Conservation (phyloP, 2,329 filamentous ascomycete genomes). For the Aureobasidium sp. region DNA sequence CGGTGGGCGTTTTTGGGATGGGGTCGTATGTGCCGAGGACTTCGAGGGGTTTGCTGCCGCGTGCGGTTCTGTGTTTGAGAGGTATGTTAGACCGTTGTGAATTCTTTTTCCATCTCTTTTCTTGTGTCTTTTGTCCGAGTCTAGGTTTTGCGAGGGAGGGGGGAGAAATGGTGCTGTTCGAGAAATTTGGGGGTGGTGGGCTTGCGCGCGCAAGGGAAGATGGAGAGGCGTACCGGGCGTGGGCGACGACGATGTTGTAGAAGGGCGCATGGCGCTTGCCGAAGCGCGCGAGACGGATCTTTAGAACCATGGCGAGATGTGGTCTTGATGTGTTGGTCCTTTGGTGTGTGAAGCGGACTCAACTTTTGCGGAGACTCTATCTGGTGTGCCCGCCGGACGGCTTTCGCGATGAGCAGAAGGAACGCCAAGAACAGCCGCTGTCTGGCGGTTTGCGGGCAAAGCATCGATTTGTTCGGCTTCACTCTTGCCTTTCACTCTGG, state of each 20-base stretch:
- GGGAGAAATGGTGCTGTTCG: neutral
- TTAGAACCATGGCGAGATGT: slow-evolving; percentile 65
- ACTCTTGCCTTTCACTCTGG: neutral
- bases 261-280: slow-evolving; percentile 81
- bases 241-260: slow-evolving; percentile 95
- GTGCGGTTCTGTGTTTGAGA: slow-evolving; percentile 58
- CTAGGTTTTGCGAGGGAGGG: neutral
- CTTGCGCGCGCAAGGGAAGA: neutral
- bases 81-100: neutral
- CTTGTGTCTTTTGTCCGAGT: neutral
- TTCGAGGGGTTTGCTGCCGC: slow-evolving; percentile 84
- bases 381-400: neutral
- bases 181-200: neutral
- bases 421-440: neutral
- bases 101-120: neutral
- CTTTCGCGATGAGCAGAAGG: neutral
- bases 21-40: slow-evolving; percentile 68
- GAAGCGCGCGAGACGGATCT: slow-evolving; percentile 89
- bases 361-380: neutral
- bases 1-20: slow-evolving; percentile 44
- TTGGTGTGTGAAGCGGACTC: neutral
- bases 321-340: neutral
- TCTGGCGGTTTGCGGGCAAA: neutral
- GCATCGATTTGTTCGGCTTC: neutral
- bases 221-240: slow-evolving; percentile 62